Evolutionary conservation across 345 rosid genomes (phyloP).

Genomic region (Hibiscus trionum): DNA sequence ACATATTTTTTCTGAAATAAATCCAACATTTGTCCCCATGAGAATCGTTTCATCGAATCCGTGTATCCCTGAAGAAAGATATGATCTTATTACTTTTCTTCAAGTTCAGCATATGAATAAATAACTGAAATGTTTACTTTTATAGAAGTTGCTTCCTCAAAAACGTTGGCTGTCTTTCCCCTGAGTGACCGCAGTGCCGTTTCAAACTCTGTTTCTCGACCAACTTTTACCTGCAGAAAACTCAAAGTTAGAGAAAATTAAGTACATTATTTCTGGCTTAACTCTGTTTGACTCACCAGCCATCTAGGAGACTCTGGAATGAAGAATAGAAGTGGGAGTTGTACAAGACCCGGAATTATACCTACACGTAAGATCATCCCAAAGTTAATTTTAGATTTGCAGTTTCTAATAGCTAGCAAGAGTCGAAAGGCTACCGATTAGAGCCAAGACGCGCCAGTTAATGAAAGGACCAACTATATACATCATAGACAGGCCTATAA

Average conservation of each 20-base stretch:
- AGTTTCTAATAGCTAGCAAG: background rate
- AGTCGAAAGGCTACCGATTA: background rate
- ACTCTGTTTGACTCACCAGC: background rate
- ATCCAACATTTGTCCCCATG: background rate
- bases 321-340: slow-evolving; percentile 2
- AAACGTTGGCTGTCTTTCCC: background rate
- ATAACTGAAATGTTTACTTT: background rate
- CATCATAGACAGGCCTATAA: background rate
- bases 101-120: background rate
- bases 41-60: background rate
- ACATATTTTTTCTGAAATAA: background rate
- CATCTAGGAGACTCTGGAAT: slow-evolving; percentile 13
- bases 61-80: background rate
- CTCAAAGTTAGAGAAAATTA: background rate
- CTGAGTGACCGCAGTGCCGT: background rate
- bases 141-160: background rate
- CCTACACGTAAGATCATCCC: background rate
- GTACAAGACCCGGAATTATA: background rate
- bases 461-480: background rate
- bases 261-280: background rate
- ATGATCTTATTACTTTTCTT: background rate
- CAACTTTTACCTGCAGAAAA: background rate
- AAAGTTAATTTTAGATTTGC: background rate
- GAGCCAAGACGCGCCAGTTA: slow-evolving; percentile 7
- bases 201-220: slow-evolving; percentile 1